Base-by-base conservation (phyloP, 768 basidiomycete genomes). In the Trametes elegans region DNA sequence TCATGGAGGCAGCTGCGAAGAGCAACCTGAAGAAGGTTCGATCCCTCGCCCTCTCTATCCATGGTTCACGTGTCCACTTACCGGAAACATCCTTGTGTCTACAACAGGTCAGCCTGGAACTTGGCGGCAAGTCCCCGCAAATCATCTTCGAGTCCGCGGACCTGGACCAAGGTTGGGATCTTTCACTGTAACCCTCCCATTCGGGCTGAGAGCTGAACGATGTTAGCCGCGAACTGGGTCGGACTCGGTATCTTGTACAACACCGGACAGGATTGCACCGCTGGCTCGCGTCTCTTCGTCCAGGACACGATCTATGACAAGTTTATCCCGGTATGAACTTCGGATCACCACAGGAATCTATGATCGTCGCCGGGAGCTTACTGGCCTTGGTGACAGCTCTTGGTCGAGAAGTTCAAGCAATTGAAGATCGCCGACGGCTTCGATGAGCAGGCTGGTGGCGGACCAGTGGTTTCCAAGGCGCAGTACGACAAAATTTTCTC, bases 211-310 rank as follows among this genome's bases (percentile, higher is more conserved):
- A 34, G 6, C 10, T 24, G 13, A 24, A 10, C 34, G 27, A 24
- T 18, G 19, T 21, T 40, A 64, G 92, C 93, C 51, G 89, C 91
- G 26, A 84, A 79, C 61, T 96, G 93, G 93, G 83, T 85, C 19
- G 87, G 85, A 7, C 76, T 94, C 21, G 93, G 93, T 19, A 87
- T 94, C 52, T 85, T 87, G 62, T 93, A 90, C 72, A 92, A 92
- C 63, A 84, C 88, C 31, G 91, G 92, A n/a, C 91, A 96, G 71
- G 90, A 93, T 66, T 97, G 95, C 70, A 92, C 90, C 3, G 93
- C 93, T 21, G 93, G 95, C 35, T 95, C 93, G 29, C 82, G 95
- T 13, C 73, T 94, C 32, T 93, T 90, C 66, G 92, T 93, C 19
- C 93, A 98, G 66, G 88, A 93, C 49, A 79, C 80, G 21, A 78